phyloP scores from a whole-genome alignment of 257 asterid genomes.

The Solanum bulbocastanum region DNA sequence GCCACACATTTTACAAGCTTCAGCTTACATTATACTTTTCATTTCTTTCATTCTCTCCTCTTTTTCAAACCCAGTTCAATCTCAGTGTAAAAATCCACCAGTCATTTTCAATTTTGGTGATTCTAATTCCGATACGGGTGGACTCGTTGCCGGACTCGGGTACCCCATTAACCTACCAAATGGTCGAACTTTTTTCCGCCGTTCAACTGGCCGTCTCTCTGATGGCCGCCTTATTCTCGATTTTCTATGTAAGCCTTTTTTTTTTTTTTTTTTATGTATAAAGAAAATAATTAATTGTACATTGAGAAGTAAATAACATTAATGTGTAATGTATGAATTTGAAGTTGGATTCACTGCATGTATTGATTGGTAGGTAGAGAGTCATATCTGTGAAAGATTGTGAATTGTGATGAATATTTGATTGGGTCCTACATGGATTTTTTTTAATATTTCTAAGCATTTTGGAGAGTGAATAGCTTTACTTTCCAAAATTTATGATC shows the following conservation, averaged over 20 bases:
- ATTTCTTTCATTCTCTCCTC: slow-evolving; percentile 4
- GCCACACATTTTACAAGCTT: background rate
- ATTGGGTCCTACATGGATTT: background rate
- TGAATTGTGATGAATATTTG: background rate
- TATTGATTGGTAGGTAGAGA: background rate
- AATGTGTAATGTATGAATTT: background rate
- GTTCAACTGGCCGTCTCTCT: slow-evolving; percentile 56
- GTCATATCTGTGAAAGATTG: background rate
- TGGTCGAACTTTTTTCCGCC: slow-evolving; percentile 57
- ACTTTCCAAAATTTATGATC: background rate
- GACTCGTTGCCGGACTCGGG: slow-evolving; percentile 71
- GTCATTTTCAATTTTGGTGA: slow-evolving; percentile 83
- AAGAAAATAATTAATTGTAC: background rate
- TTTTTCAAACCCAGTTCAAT: slow-evolving; percentile 1
- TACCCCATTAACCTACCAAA: slow-evolving; percentile 39
- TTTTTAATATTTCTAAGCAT: background rate
- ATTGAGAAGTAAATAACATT: background rate
- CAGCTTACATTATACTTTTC: background rate
- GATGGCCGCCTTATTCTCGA: slow-evolving; percentile 85
- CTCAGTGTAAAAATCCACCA: slow-evolving; percentile 39
- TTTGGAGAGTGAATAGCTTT: background rate
- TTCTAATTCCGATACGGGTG: slow-evolving; percentile 97
- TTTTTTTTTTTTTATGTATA: background rate
- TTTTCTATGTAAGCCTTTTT: slow-evolving; percentile 48
- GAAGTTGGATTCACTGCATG: background rate